Evolutionary conservation across 352 stramenopile genomes (phyloP), one percentile per base, ranked within the genome.

Genomic region (Aphanomyces stellatus): DNA sequence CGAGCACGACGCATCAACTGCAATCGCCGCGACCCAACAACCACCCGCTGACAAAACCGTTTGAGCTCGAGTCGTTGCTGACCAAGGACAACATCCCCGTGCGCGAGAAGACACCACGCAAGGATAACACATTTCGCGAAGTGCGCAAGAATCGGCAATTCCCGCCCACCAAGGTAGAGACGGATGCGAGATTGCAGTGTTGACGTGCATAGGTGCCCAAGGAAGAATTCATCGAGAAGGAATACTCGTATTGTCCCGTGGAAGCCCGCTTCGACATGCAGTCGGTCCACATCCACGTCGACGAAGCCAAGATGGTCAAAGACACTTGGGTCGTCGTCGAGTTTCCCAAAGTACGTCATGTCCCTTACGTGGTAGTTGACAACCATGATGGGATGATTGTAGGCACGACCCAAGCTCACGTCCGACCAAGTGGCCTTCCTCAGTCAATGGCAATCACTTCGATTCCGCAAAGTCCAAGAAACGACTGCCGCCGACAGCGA

Each of bases 291-390:
- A 42, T 31, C 3, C 37, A 42, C 17, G 69, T 60, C 1, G 51
- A 72, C 19, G 61, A 62, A 3, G 42, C 55, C 33, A 37, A 70
- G n/a, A 49, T 59, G 3, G 55, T 61, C 17, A 49, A 62, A 1
- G 57, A 56, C 3, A 68, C 69, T n/a, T 86, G 78, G 76, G 64
- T 55, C 3, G 56, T 82, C 2, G 72, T 82, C 35, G 49, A 77
- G 25, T 86, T 86, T 46, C 78, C 78, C 10, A 77, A 76, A 40
- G 43, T 24, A 3, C 2, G 37, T 33, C 11, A n/a, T 15, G 13
- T 15, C 51, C 10, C n/a, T 31, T 15, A n/a, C n/a, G n/a, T n/a
- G n/a, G n/a, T n/a, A n/a, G n/a, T n/a, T n/a, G n/a, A n/a, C 2
- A 72, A 69, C 11, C 76, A 74, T 5, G 73, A n/a, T n/a, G n/a